Evolutionary conservation across 2,329 filamentous ascomycete species (phyloP).

Genomic region (Mycosphaerella sp.): DNA sequence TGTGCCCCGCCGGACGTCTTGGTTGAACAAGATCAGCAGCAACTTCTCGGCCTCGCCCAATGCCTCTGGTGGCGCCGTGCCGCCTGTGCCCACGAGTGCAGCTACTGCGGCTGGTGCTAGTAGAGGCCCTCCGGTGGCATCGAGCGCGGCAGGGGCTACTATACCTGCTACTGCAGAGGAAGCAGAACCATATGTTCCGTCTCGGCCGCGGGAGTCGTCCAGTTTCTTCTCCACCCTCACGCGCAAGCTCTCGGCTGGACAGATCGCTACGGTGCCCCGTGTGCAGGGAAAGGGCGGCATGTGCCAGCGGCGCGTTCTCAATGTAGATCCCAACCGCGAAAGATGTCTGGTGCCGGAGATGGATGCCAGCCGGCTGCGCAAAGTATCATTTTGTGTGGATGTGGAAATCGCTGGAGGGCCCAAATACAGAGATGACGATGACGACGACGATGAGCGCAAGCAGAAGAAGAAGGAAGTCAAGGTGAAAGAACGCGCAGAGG

Average conservation of each 20-base stretch:
- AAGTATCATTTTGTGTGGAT: slow-evolving; percentile 93
- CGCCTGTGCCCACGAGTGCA: neutral
- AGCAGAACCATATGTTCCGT: slow-evolving; percentile 61
- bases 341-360: slow-evolving; percentile 74
- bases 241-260: slow-evolving; percentile 66
- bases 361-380: slow-evolving; percentile 70
- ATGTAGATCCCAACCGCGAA: slow-evolving; percentile 73
- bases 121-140: neutral
- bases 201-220: slow-evolving; percentile 61
- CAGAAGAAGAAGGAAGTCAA: slow-evolving; percentile 58
- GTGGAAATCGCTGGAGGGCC: slow-evolving; percentile 92
- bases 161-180: slow-evolving; percentile 28
- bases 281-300: slow-evolving; percentile 58
- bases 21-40: slow-evolving; percentile 88
- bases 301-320: slow-evolving; percentile 75
- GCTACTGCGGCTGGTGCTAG: neutral
- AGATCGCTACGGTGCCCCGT: slow-evolving; percentile 42
- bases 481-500: slow-evolving; percentile 64
- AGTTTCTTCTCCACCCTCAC: slow-evolving; percentile 77
- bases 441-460: slow-evolving; percentile 42
- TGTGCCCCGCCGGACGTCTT: slow-evolving; percentile 61
- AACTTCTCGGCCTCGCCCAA: slow-evolving; percentile 62
- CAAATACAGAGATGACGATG: slow-evolving; percentile 59
- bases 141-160: neutral
- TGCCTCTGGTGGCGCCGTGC: neutral